These are phyloP conservation scores for Globisporangium irregulare DNA, from an alignment of 352 stramenopile species.

Conservation along the genomic window DNA sequence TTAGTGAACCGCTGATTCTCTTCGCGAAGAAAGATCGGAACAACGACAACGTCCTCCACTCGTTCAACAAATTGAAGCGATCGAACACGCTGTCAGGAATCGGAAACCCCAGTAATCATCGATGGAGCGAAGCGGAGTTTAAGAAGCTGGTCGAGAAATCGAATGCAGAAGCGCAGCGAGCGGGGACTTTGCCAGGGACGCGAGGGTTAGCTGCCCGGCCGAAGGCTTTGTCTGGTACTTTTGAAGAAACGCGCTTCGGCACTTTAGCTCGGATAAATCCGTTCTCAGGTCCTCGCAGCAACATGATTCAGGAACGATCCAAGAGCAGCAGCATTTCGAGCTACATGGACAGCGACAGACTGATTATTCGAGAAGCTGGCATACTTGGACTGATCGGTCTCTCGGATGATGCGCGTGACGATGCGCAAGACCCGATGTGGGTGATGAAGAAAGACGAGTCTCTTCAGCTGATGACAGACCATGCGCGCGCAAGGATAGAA, in stretches of 20 bases:
- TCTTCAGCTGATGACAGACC: slow-evolving; percentile 54
- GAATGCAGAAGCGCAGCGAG: slow-evolving; percentile 46
- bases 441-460: slow-evolving; percentile 38
- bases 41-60: slow-evolving; percentile 25
- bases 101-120: slow-evolving; percentile 64
- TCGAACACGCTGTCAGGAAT: slow-evolving; percentile 66
- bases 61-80: slow-evolving; percentile 54
- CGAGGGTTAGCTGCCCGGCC: slow-evolving; percentile 30
- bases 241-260: slow-evolving; percentile 61
- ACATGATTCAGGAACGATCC: slow-evolving; percentile 1
- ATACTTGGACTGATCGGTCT: slow-evolving; percentile 61
- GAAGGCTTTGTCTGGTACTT: slow-evolving; percentile 59
- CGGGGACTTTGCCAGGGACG: slow-evolving; percentile 34
- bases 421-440: slow-evolving; percentile 43
- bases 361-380: slow-evolving; percentile 43
- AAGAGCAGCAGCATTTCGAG: slow-evolving; percentile 19
- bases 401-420: slow-evolving; percentile 58
- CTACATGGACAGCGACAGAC: slow-evolving; percentile 27
- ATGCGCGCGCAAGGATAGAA: slow-evolving; percentile 63
- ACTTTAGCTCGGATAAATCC: slow-evolving; percentile 38
- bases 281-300: slow-evolving; percentile 28
- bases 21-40: slow-evolving; percentile 32
- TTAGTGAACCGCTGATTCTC: slow-evolving; percentile 58
- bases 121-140: slow-evolving; percentile 71
- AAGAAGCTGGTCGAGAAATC: slow-evolving; percentile 69